A percentile compares a stretch with the other conserved stretches of the same genome.
Evolutionary conservation across 495 filamentous ascomycete genomes (phyloP).

Genomic region (Podospora conica): DNA sequence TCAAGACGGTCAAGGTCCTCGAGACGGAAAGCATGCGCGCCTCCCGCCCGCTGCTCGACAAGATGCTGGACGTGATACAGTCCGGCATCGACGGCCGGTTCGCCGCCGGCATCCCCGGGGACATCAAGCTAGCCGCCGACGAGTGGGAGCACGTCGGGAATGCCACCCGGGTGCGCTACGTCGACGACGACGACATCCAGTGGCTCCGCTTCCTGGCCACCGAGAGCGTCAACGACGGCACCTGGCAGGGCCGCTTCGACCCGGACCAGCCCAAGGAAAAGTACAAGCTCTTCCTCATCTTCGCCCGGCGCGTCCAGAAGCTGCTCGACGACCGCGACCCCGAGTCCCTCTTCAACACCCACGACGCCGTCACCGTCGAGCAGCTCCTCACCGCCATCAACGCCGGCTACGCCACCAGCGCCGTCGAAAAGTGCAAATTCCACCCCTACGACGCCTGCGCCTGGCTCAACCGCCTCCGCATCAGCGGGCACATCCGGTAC

Average conservation of each 20-base stretch:
- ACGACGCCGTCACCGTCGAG: constrained; percentile 19
- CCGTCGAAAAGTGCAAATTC: constrained; percentile 19
- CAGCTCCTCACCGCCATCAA: constrained; percentile 24
- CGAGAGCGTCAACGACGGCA: constrained; percentile 16
- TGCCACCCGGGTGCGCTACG: neutral
- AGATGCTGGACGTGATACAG: neutral
- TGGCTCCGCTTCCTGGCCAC: constrained; percentile 22
- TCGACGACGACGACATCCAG: constrained; percentile 12
- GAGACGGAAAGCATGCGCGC: neutral
- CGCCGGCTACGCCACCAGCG: constrained; percentile 8
- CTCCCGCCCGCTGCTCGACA: constrained; percentile 8
- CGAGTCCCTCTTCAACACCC: constrained; percentile 12
- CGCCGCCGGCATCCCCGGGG: neutral
- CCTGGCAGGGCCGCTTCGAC: constrained; percentile 8
- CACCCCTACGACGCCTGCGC: constrained; percentile 21
- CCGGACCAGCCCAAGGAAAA: constrained; percentile 12
- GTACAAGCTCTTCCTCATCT: constrained; percentile 24
- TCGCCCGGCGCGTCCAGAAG: constrained; percentile 25
- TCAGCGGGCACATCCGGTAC: neutral
- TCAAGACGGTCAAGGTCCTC: constrained; percentile 10
- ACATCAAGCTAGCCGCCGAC: constrained; percentile 2
- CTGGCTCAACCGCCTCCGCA: constrained; percentile 21
- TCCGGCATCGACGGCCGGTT: constrained; percentile 1
- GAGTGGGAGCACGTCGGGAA: constrained; percentile 5
- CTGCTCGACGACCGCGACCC: constrained; percentile 23